Percentiles rank a stretch among this genome's conserved stretches.
Evolutionary conservation across 225 moss, liverwort and hornwort genomes (phyloP).

Genomic region (Antitrichia curtipendula): DNA sequence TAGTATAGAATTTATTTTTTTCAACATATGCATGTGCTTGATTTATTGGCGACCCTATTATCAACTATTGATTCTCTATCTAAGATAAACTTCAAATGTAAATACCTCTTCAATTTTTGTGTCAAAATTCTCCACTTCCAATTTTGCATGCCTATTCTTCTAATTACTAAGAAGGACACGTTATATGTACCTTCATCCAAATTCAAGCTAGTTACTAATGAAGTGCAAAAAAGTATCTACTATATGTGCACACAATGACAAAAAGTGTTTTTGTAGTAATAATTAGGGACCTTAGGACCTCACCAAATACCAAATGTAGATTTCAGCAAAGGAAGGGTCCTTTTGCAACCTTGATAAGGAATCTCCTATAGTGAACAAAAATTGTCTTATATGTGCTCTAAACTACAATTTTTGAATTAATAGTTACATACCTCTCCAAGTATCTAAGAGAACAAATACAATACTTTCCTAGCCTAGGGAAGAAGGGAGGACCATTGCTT

Average conservation of each 20-base stretch:
- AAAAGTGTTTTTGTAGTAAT: not conserved
- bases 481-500: rapidly evolving
- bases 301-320: not conserved
- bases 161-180: not conserved
- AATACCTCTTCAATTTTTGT: too few species aligned
- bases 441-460: not conserved
- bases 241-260: not conserved
- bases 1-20: too few species aligned
- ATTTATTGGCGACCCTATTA: not conserved
- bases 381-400: rapidly evolving
- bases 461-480: rapidly evolving
- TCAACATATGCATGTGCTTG: not conserved
- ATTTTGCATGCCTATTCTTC: not conserved
- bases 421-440: rapidly evolving
- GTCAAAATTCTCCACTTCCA: not conserved
- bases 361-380: rapidly evolving
- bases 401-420: not conserved
- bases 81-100: too few species aligned
- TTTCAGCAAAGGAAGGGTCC: rapidly evolving
- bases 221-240: rapidly evolving
- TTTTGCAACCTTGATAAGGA: not conserved
- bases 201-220: not conserved
- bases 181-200: not conserved
- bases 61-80: not conserved
- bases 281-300: rapidly evolving